Evolutionary conservation across 148 eudicot species (phyloP).

Genomic region (Vaccinium macrocarpon): DNA sequence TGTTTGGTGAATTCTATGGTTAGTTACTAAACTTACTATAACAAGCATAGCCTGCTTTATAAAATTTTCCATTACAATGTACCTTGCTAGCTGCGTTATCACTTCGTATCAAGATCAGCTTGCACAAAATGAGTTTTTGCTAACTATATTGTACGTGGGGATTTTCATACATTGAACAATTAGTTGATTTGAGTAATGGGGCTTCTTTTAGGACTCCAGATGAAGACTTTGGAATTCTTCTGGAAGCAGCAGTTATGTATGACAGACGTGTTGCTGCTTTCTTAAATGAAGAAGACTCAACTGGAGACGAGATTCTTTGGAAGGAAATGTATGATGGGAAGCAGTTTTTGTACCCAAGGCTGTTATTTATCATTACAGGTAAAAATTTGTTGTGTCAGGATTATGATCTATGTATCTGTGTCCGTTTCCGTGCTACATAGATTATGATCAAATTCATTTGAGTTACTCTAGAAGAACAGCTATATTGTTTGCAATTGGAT

Average conservation of each 20-base stretch:
- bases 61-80: neutral
- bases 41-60: neutral
- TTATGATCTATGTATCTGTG: no score
- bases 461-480: neutral
- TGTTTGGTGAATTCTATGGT: neutral
- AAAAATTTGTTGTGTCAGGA: slow-evolving; percentile 15
- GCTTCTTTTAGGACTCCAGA: slow-evolving; percentile 82
- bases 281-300: slow-evolving; percentile 72
- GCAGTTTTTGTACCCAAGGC: slow-evolving; percentile 63
- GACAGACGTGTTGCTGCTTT: slow-evolving; percentile 95
- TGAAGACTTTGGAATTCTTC: slow-evolving; percentile 90
- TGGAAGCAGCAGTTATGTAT: slow-evolving; percentile 98
- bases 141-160: no score
- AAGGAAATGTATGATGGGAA: slow-evolving; percentile 53
- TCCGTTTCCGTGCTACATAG: no score
- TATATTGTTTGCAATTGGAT: neutral
- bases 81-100: neutral
- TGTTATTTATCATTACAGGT: slow-evolving; percentile 93
- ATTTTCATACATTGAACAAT: neutral
- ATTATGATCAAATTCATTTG: neutral
- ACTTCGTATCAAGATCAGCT: neutral
- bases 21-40: neutral
- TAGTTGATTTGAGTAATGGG: neutral
- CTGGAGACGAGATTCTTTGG: slow-evolving; percentile 54
- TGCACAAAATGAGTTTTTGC: neutral